Conservation (phyloP, 208 protist species). For the Crithidia fasciculata region DNA sequence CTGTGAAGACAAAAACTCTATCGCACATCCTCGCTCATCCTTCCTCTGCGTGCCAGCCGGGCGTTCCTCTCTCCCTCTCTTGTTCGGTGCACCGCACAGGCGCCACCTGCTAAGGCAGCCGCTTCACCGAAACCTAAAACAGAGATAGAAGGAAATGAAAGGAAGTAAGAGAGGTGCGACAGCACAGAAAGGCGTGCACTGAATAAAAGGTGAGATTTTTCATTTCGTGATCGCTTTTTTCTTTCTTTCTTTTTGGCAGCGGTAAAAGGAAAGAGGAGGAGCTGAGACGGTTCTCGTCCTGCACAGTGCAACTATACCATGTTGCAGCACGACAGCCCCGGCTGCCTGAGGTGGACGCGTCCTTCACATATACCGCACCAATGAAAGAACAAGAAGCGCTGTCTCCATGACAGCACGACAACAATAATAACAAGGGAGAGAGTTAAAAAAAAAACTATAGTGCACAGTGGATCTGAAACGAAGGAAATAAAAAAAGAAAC, state of each 20-base stretch:
- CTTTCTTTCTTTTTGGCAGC: background rate
- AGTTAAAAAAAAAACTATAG: slow-evolving; percentile 3
- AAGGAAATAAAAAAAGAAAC: slow-evolving; percentile 6
- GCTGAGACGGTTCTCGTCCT: background rate
- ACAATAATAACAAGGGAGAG: background rate
- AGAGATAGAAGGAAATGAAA: background rate
- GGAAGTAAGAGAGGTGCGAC: background rate
- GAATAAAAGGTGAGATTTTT: background rate
- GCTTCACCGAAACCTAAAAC: background rate
- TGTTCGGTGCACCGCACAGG: too few species aligned
- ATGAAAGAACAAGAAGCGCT: too few species aligned
- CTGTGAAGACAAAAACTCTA: too few species aligned
- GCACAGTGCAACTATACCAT: too few species aligned
- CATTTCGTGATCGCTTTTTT: background rate
- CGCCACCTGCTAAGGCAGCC: too few species aligned
- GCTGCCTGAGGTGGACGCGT: too few species aligned
- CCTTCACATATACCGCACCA: too few species aligned
- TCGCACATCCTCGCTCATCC: too few species aligned
- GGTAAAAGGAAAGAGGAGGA: background rate
- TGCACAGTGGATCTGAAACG: background rate
- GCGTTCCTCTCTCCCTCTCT: background rate
- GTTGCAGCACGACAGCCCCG: too few species aligned
- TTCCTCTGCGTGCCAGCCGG: too few species aligned
- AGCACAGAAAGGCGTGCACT: too few species aligned
- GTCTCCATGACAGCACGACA: too few species aligned